Evolutionary conservation across 2,329 filamentous ascomycete species (phyloP).

Genomic region (Aspergillus vadensis): DNA sequence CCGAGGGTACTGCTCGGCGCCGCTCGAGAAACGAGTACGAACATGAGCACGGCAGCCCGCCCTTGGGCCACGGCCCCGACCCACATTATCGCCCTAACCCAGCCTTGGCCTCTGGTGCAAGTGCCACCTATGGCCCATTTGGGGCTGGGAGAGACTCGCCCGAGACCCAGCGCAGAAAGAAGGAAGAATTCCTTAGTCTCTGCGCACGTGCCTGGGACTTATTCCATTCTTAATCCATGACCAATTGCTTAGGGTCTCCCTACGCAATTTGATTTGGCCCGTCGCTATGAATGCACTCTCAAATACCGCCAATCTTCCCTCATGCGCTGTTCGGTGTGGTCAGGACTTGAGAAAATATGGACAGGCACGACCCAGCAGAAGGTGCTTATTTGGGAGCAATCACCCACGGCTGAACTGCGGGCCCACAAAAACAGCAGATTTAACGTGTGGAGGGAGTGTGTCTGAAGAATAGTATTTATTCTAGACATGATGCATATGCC

Average conservation of each 20-base stretch:
- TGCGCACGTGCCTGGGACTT: conserved; percentile 94
- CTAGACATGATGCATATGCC: conserved; percentile 26
- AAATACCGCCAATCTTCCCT: background rate
- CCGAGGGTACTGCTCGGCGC: conserved; percentile 56
- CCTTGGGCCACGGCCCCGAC: conserved; percentile 72
- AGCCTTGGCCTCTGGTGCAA: conserved; percentile 29
- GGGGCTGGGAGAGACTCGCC: conserved; percentile 80
- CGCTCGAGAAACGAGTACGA: conserved; percentile 89
- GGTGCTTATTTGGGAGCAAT: background rate
- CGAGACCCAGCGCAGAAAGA: conserved; percentile 80
- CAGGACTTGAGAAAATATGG: background rate
- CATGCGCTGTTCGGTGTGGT: background rate
- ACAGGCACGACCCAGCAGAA: background rate
- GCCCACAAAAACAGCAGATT: background rate
- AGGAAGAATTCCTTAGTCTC: conserved; percentile 84
- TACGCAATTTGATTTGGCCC: background rate
- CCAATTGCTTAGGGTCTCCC: background rate
- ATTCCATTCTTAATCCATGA: conserved; percentile 74
- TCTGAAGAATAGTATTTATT: background rate
- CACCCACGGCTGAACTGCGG: background rate
- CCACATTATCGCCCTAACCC: conserved; percentile 43
- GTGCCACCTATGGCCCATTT: conserved; percentile 65
- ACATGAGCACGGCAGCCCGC: conserved; percentile 79
- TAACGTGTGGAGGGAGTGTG: background rate
- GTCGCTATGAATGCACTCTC: background rate